These are phyloP conservation scores for Phytopythium boreale DNA, from an alignment of 352 stramenopile genomes.

Conservation along the genomic window DNA sequence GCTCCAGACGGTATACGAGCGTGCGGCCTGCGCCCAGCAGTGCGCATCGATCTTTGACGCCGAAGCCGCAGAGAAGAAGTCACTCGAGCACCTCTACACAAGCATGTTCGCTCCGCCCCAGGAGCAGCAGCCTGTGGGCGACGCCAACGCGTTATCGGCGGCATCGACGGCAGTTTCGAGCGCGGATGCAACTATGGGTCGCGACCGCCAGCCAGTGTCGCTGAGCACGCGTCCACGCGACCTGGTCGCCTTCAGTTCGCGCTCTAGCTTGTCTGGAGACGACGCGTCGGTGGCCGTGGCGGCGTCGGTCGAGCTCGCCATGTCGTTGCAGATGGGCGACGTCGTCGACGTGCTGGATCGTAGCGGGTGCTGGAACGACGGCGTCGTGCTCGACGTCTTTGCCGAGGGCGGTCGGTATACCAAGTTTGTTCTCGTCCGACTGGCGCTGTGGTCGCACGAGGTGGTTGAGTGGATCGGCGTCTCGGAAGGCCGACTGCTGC, in stretches of 20 bases:
- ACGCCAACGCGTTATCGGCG: not conserved
- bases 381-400: slow-evolving; percentile 62
- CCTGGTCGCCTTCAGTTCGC: slow-evolving; percentile 50
- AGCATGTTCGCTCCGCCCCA: slow-evolving; percentile 38
- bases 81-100: slow-evolving; percentile 60
- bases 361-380: slow-evolving; percentile 81
- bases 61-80: slow-evolving; percentile 31
- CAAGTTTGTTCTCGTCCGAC: slow-evolving; percentile 68
- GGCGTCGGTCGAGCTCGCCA: slow-evolving; percentile 67
- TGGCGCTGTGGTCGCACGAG: slow-evolving; percentile 56
- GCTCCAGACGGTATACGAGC: slow-evolving; percentile 58
- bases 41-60: slow-evolving; percentile 46
- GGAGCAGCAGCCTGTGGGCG: not conserved
- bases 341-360: slow-evolving; percentile 76
- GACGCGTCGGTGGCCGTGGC: slow-evolving; percentile 35
- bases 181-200: not conserved
- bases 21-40: slow-evolving; percentile 47
- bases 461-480: slow-evolving; percentile 69
- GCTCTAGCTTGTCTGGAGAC: slow-evolving; percentile 27
- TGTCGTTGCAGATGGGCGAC: slow-evolving; percentile 53
- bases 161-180: not conserved
- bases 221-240: slow-evolving; percentile 43
- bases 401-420: slow-evolving; percentile 28
- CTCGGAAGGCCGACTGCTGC: slow-evolving; percentile 67
- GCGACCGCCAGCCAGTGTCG: slow-evolving; percentile 19